phyloP scores from a whole-genome alignment of 768 basidiomycete genomes.

The Phallus indusiatus region DNA sequence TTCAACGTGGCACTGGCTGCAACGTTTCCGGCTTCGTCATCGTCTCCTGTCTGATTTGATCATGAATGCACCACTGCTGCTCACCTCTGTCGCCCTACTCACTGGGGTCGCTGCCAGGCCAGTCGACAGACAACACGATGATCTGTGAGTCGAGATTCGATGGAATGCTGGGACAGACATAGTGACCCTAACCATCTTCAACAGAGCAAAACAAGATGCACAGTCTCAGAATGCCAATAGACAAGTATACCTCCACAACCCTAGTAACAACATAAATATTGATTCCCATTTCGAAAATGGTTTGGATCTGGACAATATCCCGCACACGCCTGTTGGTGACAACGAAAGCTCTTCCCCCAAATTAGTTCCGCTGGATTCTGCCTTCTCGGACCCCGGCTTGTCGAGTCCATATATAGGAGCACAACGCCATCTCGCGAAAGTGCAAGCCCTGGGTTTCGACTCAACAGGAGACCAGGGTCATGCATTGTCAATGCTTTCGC shows the following conservation, averaged over 20 bases:
- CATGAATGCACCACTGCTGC: slow-evolving; percentile 6
- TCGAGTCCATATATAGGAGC: slow-evolving; percentile 5
- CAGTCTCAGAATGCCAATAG: neutral
- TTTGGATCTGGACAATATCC: slow-evolving; percentile 2
- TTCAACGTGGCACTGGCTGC: neutral
- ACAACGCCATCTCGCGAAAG: neutral
- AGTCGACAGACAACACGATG: slow-evolving; percentile 1
- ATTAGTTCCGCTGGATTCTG: neutral
- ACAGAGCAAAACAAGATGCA: neutral
- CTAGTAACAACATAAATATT: neutral
- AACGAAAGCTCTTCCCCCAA: slow-evolving; percentile 1
- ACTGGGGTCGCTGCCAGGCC: slow-evolving; percentile 6
- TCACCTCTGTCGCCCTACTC: slow-evolving; percentile 6
- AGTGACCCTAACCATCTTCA: neutral
- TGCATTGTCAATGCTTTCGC: neutral
- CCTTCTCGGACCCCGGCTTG: slow-evolving; percentile 7
- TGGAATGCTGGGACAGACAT: neutral
- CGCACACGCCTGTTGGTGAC: neutral
- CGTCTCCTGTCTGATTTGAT: neutral
- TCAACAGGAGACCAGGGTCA: neutral
- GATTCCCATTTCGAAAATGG: neutral
- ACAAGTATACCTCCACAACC: neutral
- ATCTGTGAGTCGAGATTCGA: neutral
- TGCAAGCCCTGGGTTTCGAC: neutral
- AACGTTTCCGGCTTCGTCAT: neutral